A percentile compares a stretch with the other conserved stretches of the same genome.
Evolutionary conservation across 805 yeast species (phyloP).

Genomic region (Starmera dryadoides): DNA sequence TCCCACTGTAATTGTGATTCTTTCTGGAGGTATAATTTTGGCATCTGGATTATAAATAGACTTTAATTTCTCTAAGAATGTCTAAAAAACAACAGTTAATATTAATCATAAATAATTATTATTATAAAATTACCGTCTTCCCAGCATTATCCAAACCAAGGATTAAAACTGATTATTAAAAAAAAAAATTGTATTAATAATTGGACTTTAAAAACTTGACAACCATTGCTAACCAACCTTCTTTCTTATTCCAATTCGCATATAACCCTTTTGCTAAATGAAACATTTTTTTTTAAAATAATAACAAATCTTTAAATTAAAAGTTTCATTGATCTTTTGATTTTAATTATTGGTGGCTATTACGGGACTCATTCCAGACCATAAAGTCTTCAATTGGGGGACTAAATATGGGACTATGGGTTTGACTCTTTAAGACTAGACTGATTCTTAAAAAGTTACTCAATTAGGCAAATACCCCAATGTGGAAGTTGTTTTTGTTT

Average conservation of each 20-base stretch:
- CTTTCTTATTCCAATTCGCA: constrained; percentile 47
- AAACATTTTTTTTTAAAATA: constrained; percentile 41
- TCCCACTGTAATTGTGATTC: constrained; percentile 90
- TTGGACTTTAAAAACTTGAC: too few relatives aligned
- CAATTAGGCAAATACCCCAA: too few relatives aligned
- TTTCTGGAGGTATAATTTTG: constrained; percentile 41
- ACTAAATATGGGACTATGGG: too few relatives aligned
- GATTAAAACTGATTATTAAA: constrained; percentile 69
- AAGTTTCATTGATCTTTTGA: too few relatives aligned
- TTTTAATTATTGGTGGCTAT: too few relatives aligned
- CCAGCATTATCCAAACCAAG: constrained; percentile 96
- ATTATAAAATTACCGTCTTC: constrained; percentile 50
- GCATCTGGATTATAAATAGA: constrained; percentile 40
- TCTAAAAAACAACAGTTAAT: constrained; percentile 17
- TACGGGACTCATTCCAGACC: too few relatives aligned
- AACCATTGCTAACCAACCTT: constrained; percentile 26
- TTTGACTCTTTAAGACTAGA: too few relatives aligned
- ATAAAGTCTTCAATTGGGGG: too few relatives aligned
- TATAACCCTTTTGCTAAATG: constrained; percentile 61
- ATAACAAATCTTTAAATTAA: too few relatives aligned
- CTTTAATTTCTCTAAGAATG: constrained; percentile 62
- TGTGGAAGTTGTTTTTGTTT: too few relatives aligned
- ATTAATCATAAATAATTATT: constrained; percentile 5
- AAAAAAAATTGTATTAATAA: too few relatives aligned
- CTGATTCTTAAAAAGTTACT: too few relatives aligned